Conservation (phyloP, 2,329 filamentous ascomycete species). For the Ophiostoma sp. region DNA sequence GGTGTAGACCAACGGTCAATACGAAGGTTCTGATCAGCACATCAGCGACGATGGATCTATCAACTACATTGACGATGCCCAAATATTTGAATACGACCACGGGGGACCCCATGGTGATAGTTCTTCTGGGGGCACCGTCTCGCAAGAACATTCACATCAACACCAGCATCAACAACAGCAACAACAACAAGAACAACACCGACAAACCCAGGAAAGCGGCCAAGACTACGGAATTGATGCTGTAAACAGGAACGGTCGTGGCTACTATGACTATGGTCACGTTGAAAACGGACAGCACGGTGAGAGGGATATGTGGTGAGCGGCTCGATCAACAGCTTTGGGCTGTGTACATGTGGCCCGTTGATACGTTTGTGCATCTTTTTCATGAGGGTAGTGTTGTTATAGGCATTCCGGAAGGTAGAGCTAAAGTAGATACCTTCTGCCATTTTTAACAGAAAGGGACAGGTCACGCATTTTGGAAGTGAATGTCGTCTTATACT, state of each 20-base stretch:
- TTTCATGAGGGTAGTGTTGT: neutral
- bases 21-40: slow-evolving; percentile 35
- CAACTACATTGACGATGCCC: slow-evolving; percentile 39
- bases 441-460: neutral
- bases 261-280: slow-evolving; percentile 34
- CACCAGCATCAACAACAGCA: slow-evolving; percentile 11
- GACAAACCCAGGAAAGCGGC: neutral
- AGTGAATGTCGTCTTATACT: neutral
- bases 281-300: slow-evolving; percentile 27
- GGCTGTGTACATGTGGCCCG: neutral
- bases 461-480: neutral
- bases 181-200: neutral
- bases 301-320: slow-evolving; percentile 35
- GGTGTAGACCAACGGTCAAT: slow-evolving; percentile 33
- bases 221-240: neutral
- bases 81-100: slow-evolving; percentile 41
- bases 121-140: neutral
- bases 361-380: neutral
- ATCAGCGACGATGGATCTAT: slow-evolving; percentile 30
- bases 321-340: neutral
- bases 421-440: neutral
- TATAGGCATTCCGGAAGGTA: neutral
- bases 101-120: slow-evolving; percentile 25
- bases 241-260: slow-evolving; percentile 17
- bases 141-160: neutral